A percentile compares a stretch with the other conserved stretches of the same genome.
Evolutionary conservation across 78 protist species (phyloP).

Genomic region (Polysphondylium violaceum): DNA sequence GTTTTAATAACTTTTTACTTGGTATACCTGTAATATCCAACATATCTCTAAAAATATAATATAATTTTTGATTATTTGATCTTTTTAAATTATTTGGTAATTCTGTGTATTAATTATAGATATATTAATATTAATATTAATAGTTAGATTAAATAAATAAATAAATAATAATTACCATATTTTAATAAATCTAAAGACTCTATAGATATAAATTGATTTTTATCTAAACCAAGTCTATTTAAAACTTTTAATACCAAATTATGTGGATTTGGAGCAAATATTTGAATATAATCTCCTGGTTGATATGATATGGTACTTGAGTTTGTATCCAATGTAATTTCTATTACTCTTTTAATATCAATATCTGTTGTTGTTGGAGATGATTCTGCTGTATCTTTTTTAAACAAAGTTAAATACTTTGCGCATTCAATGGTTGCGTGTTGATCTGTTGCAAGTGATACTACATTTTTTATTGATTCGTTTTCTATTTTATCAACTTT

Average conservation of each 20-base stretch:
- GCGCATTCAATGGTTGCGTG: slow-evolving; percentile 4
- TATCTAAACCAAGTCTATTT: background rate
- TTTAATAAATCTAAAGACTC: background rate
- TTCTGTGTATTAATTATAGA: background rate
- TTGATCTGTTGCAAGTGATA: background rate
- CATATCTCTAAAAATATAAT: slow-evolving; percentile 15
- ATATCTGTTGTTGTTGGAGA: background rate
- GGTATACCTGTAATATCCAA: slow-evolving; percentile 50
- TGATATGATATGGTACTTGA: background rate
- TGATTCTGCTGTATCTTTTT: background rate
- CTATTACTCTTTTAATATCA: background rate
- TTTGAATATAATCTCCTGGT: background rate
- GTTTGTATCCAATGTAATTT: background rate
- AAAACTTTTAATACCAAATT: background rate
- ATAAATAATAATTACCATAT: slow-evolving; percentile 5
- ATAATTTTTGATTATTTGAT: slow-evolving; percentile 1
- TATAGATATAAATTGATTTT: background rate
- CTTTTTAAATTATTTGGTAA: slow-evolving; percentile 36
- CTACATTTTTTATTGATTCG: background rate
- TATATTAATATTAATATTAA: background rate
- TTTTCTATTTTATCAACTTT: slow-evolving; percentile 13
- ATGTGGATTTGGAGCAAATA: slow-evolving; percentile 1
- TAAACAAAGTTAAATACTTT: background rate
- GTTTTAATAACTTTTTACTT: slow-evolving; percentile 27
- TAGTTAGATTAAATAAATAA: background rate